These are phyloP conservation scores for Phytophthora citricola DNA, from an alignment of 352 stramenopile genomes.

Conservation along the genomic window DNA sequence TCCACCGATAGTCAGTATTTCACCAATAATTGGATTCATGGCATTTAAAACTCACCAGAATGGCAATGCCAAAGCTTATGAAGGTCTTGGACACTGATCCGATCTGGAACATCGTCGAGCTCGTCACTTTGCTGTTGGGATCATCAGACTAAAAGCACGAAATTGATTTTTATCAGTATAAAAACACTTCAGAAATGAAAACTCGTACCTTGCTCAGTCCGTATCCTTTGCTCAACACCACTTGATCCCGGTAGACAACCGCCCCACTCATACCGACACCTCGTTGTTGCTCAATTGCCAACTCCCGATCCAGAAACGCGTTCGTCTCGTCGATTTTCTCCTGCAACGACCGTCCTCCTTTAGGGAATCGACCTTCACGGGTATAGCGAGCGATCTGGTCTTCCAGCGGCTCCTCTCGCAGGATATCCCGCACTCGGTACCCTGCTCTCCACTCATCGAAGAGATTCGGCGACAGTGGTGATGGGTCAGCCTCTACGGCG, in stretches of 20 bases:
- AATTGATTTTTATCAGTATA: background rate
- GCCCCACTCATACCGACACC: conserved; percentile 52
- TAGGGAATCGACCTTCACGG: conserved; percentile 40
- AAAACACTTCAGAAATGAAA: background rate
- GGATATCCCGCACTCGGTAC: conserved; percentile 20
- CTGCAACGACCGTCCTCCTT: background rate
- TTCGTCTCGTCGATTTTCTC: background rate
- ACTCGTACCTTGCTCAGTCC: conserved; percentile 37
- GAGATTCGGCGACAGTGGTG: conserved; percentile 25
- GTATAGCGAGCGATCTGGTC: conserved; percentile 44
- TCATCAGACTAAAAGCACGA: conserved; percentile 31
- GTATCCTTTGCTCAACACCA: conserved; percentile 51
- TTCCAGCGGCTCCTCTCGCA: conserved; percentile 31
- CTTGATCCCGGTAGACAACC: conserved; percentile 62
- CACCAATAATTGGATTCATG: background rate
- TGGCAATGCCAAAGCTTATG: conserved; percentile 51
- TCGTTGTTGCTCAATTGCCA: conserved; percentile 20
- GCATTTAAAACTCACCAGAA: conserved; percentile 32
- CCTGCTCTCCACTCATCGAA: conserved; percentile 35
- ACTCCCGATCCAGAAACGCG: background rate
- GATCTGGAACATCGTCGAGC: conserved; percentile 69
- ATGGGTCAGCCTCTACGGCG: conserved; percentile 4
- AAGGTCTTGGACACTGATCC: conserved; percentile 76
- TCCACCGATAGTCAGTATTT: background rate
- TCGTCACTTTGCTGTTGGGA: conserved; percentile 38